Evolutionary conservation across 495 filamentous ascomycete species (phyloP), one percentile per base, ranked within the genome.

Genomic region (Schizothecium vesticola): DNA sequence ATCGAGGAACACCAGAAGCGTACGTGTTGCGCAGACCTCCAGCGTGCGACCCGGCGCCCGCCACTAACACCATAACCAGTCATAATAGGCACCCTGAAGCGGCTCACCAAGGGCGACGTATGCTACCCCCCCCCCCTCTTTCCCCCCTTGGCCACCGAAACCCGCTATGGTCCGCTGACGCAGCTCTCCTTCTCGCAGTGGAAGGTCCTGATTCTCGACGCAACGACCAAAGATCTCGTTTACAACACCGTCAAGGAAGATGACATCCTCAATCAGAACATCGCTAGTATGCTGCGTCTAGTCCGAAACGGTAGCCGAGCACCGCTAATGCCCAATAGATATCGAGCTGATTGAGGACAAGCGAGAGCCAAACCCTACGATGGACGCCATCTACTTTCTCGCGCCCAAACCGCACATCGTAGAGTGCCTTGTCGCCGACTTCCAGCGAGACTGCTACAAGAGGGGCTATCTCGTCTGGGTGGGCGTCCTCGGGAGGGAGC

Each of bases 381-480:
- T 96, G 90, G 94, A 97, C 77, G 96, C 92, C 68, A 85, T 99
- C 63, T 99, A 98, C 80, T 80, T 99, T 69, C 84, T 99, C 29
- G 91, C 93, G 3, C 91, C 95, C 4, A 83, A 89, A 71, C 85
- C 91, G 43, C 89, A 96, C 79, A 91, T 97, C 67, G 89, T 98
- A 67, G 92, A 97, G 66, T 99, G 96, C 76, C 77, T 99, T 51
- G 86, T 97, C 82, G 91, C 93, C 70, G 95, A 99, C 74, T 89
- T 98, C 61, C 91, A 95, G 74, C 87, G 89, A 63, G 84, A 87
- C 67, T 86, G 91, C 80, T 97, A 97, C 80, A 82, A 85, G 70
- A 89, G 83, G 71, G 79, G 86, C 56, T 91, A 86, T 76, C 76
- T 98, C 74, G 86, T 97, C 67, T 99, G 95, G 95, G 95, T 91